phyloP scores from a whole-genome alignment of 495 filamentous ascomycete genomes.

The Tirmania nivea region DNA sequence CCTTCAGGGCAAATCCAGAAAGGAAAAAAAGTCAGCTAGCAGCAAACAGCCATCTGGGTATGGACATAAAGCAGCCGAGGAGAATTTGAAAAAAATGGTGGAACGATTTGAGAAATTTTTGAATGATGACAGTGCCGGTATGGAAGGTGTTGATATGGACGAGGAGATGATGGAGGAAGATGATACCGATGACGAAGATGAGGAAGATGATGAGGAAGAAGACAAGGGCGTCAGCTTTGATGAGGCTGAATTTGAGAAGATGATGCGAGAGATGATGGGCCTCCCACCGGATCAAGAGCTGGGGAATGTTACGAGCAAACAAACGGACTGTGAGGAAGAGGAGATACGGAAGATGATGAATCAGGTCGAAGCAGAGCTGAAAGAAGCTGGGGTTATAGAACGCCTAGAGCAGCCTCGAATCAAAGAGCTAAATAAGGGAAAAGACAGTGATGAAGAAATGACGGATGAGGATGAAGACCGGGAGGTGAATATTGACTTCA shows the following conservation, averaged over 20 bases:
- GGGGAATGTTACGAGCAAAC: slow-evolving; percentile 9
- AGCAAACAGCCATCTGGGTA: slow-evolving; percentile 28
- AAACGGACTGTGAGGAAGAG: slow-evolving; percentile 37
- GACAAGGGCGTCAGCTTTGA: slow-evolving; percentile 62
- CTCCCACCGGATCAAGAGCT: slow-evolving; percentile 28
- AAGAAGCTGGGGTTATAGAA: slow-evolving; percentile 39
- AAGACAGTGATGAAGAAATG: slow-evolving; percentile 25
- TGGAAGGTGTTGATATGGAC: slow-evolving; percentile 46
- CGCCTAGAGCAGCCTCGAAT: slow-evolving; percentile 1
- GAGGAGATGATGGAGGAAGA: slow-evolving; percentile 44
- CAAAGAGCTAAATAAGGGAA: slow-evolving; percentile 9
- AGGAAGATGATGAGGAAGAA: slow-evolving; percentile 31
- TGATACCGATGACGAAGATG: slow-evolving; percentile 36
- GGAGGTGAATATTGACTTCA: slow-evolving; percentile 59
- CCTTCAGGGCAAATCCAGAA: slow-evolving; percentile 33
- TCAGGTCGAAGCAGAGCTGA: slow-evolving; percentile 65
- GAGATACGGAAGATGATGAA: slow-evolving; percentile 51
- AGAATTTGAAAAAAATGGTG: slow-evolving; percentile 73
- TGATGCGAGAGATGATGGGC: slow-evolving; percentile 95
- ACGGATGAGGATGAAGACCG: slow-evolving; percentile 21
- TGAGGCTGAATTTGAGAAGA: slow-evolving; percentile 57
- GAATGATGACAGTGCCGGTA: slow-evolving; percentile 57
- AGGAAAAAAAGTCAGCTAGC: slow-evolving; percentile 6
- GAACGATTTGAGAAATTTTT: slow-evolving; percentile 80
- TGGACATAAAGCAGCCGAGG: slow-evolving; percentile 59